phyloP scores from a whole-genome alignment of 192 early-diverging fungal genomes.

The Physocladia obscura region DNA sequence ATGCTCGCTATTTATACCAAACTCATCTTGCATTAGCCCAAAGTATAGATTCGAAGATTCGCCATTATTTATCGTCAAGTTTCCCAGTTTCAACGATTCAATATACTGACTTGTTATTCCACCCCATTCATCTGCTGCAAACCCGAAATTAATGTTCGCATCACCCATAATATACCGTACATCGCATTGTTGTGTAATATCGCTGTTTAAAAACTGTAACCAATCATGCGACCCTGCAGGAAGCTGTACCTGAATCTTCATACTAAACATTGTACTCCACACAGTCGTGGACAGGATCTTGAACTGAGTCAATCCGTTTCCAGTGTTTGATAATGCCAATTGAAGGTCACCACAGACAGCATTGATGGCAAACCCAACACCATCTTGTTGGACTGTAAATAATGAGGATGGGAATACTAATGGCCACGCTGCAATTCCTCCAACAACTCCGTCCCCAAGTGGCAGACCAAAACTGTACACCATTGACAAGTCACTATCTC shows the following conservation, averaged over 20 bases:
- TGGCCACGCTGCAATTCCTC: constrained; percentile 23
- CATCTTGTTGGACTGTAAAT: constrained; percentile 1
- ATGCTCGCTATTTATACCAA: constrained; percentile 7
- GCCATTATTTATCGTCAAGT: not conserved
- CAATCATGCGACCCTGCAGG: constrained; percentile 8
- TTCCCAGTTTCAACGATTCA: not conserved
- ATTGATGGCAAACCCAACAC: constrained; percentile 15
- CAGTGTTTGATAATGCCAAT: not conserved
- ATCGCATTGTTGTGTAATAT: constrained; percentile 9
- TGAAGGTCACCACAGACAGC: constrained; percentile 8
- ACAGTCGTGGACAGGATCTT: not conserved
- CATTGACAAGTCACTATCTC: constrained; percentile 23
- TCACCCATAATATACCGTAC: constrained; percentile 13
- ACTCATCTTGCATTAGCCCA: constrained; percentile 12
- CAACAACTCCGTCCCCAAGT: constrained; percentile 13
- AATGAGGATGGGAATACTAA: not conserved
- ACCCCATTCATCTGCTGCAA: constrained; percentile 18
- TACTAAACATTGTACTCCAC: constrained; percentile 17
- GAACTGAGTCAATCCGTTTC: constrained; percentile 13
- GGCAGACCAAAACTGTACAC: constrained; percentile 27
- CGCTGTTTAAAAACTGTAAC: not conserved
- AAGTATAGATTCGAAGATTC: not conserved
- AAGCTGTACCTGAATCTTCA: not conserved
- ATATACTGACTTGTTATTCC: not conserved
- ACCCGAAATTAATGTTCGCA: constrained; percentile 13